Evolutionary conservation across 306 rosid genomes (phyloP), one percentile per base, ranked within the genome.

Genomic region (Sesbania bispinosa): DNA sequence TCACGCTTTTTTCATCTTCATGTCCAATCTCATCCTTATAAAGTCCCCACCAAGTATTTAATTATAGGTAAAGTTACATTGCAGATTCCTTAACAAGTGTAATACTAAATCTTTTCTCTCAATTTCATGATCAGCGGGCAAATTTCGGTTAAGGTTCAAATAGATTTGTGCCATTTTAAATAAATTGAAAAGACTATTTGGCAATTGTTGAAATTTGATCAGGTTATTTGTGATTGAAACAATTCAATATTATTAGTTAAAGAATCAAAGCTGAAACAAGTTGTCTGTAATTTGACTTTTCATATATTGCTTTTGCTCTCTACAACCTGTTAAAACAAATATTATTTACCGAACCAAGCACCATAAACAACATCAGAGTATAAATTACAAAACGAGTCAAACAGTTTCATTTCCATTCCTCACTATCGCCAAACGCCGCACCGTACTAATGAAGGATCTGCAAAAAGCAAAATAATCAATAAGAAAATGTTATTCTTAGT

Each of bases 381-480:
- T 51, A 54, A 19, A 51, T 36, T 18, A 10, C 29, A 69, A 70
- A 21, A 27, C 15, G 4, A 62, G 39, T 64, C 53, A 57, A 1
- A 41, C 58, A 65, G 63, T 62, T 68, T 57, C 51, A 27, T 38
- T 58, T 24, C 24, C 69, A 27, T 65, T 76, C 73, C 82, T 67
- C 55, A 73, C 6, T 27, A 85, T 76, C 62, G 42, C 69, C 83
- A 82, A 45, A 43, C 82, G 80, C 53, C 71, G 75, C 66, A 67
- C 81, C 8, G 67, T 75, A 39, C 32, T 38, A 3, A 71, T 16
- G 67, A 86, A 86, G 10, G 82, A 77, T 67, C 84, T 80, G 79
- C 82, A 84, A n/a, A n/a, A n/a, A n/a, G n/a, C n/a, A n/a, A 42
- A 73, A 77, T 15, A 77, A 67, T 55, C 79, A 29, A 46, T 32